These are phyloP conservation scores for Trichosanthes cucumerina DNA, from an alignment of 306 rosid genomes.

Conservation along the genomic window DNA sequence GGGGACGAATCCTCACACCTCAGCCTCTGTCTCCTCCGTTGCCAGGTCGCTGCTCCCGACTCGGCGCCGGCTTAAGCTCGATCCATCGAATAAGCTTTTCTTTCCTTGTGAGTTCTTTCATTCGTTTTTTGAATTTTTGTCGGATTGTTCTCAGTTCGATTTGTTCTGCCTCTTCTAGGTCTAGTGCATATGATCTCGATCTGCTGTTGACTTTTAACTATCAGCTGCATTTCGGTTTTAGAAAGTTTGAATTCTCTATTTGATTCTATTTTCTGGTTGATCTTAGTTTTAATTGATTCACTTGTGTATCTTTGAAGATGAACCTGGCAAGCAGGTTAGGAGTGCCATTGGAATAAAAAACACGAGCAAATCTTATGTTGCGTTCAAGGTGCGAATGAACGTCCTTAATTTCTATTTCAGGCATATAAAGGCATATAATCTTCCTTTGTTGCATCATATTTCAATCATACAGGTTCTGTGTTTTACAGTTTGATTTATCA, in stretches of 20 bases:
- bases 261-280: neutral
- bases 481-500: neutral
- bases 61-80: slow-evolving; percentile 97
- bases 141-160: neutral
- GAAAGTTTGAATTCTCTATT: neutral
- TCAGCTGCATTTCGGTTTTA: neutral
- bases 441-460: neutral
- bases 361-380: slow-evolving; percentile 79
- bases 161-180: neutral
- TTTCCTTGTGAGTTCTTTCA: slow-evolving; percentile 63
- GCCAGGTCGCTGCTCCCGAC: slow-evolving; percentile 85
- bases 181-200: slow-evolving; percentile 3
- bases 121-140: neutral
- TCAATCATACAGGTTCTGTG: neutral
- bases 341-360: slow-evolving; percentile 92
- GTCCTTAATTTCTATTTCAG: neutral
- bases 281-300: neutral
- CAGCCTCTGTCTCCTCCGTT: slow-evolving; percentile 76
- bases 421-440: neutral
- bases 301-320: slow-evolving; percentile 48
- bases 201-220: neutral
- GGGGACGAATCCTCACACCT: slow-evolving; percentile 37
- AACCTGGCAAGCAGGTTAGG: slow-evolving; percentile 90
- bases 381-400: slow-evolving; percentile 67
- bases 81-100: slow-evolving; percentile 81